phyloP scores from a whole-genome alignment of 164 flowering plant genomes.

The Vitis amurensis region DNA sequence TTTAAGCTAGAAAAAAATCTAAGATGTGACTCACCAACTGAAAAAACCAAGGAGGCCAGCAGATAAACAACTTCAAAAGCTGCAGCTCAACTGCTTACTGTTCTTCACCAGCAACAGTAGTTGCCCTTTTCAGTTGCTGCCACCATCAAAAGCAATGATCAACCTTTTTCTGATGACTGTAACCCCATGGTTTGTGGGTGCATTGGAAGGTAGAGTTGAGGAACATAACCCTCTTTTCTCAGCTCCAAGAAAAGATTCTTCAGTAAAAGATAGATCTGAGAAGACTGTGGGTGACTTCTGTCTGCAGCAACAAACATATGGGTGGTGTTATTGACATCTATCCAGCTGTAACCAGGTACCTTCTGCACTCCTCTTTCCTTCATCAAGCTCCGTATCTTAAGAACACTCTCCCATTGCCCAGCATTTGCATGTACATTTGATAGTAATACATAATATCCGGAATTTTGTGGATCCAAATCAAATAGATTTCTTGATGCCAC shows the following conservation, averaged over 20 bases:
- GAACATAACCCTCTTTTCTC: slow-evolving; percentile 60
- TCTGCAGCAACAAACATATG: slow-evolving; percentile 75
- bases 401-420: slow-evolving; percentile 64
- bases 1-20: too few species aligned
- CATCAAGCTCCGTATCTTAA: slow-evolving; percentile 58
- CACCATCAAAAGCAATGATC: too few species aligned
- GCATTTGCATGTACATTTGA: slow-evolving; percentile 72
- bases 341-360: slow-evolving; percentile 85
- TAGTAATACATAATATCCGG: slow-evolving; percentile 72
- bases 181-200: slow-evolving; percentile 11
- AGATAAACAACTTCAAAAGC: too few species aligned
- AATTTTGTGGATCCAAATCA: slow-evolving; percentile 69
- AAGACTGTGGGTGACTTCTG: slow-evolving; percentile 51
- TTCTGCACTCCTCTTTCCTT: slow-evolving; percentile 70
- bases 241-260: slow-evolving; percentile 56
- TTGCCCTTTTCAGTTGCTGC: too few species aligned
- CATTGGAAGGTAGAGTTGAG: slow-evolving; percentile 33
- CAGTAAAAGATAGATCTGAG: slow-evolving; percentile 47
- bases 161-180: too few species aligned
- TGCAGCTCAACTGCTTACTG: too few species aligned
- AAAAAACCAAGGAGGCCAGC: too few species aligned
- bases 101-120: too few species aligned
- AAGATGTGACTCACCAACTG: too few species aligned
- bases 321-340: slow-evolving; percentile 50
- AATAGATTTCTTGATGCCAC: slow-evolving; percentile 60